phyloP scores from a whole-genome alignment of 495 filamentous ascomycete genomes.

The Hypoxylon lienhwacheense region DNA sequence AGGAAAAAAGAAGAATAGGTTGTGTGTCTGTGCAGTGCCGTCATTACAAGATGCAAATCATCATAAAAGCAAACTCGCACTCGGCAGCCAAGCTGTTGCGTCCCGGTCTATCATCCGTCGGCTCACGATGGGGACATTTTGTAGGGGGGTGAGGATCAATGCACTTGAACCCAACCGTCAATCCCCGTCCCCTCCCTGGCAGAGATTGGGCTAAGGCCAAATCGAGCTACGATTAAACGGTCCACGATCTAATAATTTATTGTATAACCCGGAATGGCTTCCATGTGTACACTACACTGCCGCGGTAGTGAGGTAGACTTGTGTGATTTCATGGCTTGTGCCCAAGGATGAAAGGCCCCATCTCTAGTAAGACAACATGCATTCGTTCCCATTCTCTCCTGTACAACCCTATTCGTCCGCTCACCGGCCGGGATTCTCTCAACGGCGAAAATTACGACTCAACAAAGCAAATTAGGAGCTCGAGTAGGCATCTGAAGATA shows the following conservation, averaged over 20 bases:
- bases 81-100: conserved; percentile 37
- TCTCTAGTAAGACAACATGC: conserved; percentile 31
- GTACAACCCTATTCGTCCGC: conserved; percentile 33
- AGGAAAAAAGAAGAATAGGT: no score
- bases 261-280: conserved; percentile 9
- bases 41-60: conserved; percentile 40
- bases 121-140: conserved; percentile 18
- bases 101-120: conserved; percentile 34
- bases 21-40: neutral
- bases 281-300: conserved; percentile 10
- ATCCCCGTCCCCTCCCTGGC: neutral
- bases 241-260: conserved; percentile 31
- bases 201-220: conserved; percentile 16
- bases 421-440: conserved; percentile 15
- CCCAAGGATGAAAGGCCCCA: conserved; percentile 19
- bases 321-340: conserved; percentile 10
- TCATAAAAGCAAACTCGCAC: conserved; percentile 31
- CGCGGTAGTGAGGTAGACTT: no score
- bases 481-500: conserved; percentile 15
- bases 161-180: no score
- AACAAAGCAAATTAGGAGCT: conserved; percentile 28
- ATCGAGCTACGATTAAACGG: conserved; percentile 22
- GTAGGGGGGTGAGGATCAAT: conserved; percentile 29
- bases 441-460: conserved; percentile 23
- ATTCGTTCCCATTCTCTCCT: conserved; percentile 25